Percentiles rank a stretch among this genome's conserved stretches.
Conservation (phyloP, 2,329 filamentous ascomycete genomes). For the Myotisia sp. region DNA sequence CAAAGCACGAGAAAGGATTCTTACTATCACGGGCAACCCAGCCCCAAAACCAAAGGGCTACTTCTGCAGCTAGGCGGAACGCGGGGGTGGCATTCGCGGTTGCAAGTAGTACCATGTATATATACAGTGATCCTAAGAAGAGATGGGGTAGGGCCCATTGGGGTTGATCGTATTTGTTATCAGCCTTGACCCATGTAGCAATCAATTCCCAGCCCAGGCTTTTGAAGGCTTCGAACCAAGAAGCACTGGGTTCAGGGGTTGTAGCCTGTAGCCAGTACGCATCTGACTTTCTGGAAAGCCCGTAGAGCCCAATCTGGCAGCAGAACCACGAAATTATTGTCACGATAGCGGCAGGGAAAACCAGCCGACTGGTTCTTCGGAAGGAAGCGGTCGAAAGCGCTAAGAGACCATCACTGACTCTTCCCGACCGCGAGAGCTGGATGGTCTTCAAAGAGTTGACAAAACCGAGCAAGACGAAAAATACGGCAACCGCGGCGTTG, state of each 20-base stretch:
- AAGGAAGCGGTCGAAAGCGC: constrained; percentile 45
- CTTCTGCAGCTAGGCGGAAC: constrained; percentile 36
- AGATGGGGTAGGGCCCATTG: constrained; percentile 47
- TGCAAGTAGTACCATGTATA: constrained; percentile 41
- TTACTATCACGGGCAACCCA: constrained; percentile 25
- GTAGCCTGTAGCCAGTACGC: constrained; percentile 45
- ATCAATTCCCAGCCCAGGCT: constrained; percentile 34
- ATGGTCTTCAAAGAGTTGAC: constrained; percentile 50
- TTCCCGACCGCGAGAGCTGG: constrained; percentile 40
- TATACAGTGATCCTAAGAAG: constrained; percentile 40
- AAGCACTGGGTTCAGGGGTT: constrained; percentile 31
- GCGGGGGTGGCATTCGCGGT: constrained; percentile 37
- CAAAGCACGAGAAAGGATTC: constrained; percentile 6
- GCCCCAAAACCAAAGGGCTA: constrained; percentile 36
- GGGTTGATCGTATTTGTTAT: constrained; percentile 42
- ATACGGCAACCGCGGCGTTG: constrained; percentile 51
- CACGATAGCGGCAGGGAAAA: constrained; percentile 43
- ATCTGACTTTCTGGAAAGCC: constrained; percentile 42
- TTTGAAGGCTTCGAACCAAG: constrained; percentile 30
- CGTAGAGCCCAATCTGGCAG: constrained; percentile 43
- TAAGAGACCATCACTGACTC: constrained; percentile 39
- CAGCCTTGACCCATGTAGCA: constrained; percentile 38
- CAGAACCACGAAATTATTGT: constrained; percentile 43
- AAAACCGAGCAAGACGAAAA: constrained; percentile 51
- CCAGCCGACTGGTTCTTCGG: constrained; percentile 43